phyloP scores from a whole-genome alignment of 2,329 filamentous ascomycete species.

The Fusarium anthophilum region DNA sequence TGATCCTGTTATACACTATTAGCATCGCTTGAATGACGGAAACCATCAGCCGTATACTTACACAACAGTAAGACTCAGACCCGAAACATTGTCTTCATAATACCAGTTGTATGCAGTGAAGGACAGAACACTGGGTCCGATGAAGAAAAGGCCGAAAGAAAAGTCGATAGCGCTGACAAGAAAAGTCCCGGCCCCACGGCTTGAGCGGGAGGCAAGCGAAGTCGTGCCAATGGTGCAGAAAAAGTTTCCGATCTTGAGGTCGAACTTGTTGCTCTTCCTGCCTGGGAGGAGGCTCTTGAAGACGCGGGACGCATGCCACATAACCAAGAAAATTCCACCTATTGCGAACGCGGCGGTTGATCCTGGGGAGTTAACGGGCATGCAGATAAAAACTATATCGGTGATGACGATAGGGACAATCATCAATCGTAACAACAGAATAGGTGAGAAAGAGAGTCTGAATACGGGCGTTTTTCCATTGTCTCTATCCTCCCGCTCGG shows the following conservation, averaged over 20 bases:
- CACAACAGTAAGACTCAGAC: conserved; percentile 29
- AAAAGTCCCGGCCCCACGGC: conserved; percentile 2
- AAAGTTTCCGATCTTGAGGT: conserved; percentile 37
- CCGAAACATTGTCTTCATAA: not conserved
- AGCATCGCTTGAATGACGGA: not conserved
- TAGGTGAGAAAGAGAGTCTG: conserved; percentile 26
- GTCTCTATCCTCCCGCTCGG: conserved; percentile 5
- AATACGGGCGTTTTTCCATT: conserved; percentile 13
- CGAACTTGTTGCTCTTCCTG: conserved; percentile 27
- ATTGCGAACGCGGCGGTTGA: conserved; percentile 17
- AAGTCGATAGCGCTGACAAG: conserved; percentile 31
- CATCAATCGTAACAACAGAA: conserved; percentile 25
- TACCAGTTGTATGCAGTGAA: conserved; percentile 1
- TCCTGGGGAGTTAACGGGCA: not conserved
- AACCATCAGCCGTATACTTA: conserved; percentile 5
- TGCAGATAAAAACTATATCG: conserved; percentile 20
- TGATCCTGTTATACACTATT: conserved; percentile 3
- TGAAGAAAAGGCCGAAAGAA: conserved; percentile 26
- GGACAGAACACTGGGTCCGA: conserved; percentile 25
- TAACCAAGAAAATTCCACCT: conserved; percentile 10
- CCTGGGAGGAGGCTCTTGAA: conserved; percentile 8
- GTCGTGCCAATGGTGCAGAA: conserved; percentile 30
- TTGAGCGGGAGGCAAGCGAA: not conserved
- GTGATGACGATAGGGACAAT: conserved; percentile 27
- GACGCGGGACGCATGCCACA: conserved; percentile 25